Evolutionary conservation across 2,329 filamentous ascomycete species (phyloP).

Genomic region (Coleophoma crateriformis): DNA sequence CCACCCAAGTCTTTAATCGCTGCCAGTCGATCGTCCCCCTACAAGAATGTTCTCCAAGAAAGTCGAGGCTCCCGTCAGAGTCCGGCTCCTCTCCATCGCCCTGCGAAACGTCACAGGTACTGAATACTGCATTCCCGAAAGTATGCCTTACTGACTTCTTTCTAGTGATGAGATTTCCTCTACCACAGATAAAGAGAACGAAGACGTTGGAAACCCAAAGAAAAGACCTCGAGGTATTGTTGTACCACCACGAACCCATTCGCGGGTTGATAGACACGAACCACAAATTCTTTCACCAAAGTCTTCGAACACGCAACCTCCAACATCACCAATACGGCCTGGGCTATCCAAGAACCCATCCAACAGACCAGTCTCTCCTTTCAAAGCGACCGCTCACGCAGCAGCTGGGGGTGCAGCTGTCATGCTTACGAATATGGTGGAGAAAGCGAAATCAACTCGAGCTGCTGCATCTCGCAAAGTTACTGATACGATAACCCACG

Average conservation of each 20-base stretch:
- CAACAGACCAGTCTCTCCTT: slow-evolving; percentile 53
- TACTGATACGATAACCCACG: slow-evolving; percentile 7
- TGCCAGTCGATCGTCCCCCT: slow-evolving; percentile 6
- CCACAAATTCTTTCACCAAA: slow-evolving; percentile 67
- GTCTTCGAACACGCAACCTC: slow-evolving; percentile 46
- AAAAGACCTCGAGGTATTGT: slow-evolving; percentile 43
- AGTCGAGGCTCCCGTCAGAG: slow-evolving; percentile 15
- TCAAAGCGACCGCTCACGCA: slow-evolving; percentile 41
- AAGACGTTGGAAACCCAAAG: slow-evolving; percentile 61
- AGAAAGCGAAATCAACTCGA: slow-evolving; percentile 53
- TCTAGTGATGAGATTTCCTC: slow-evolving; percentile 53
- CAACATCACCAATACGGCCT: slow-evolving; percentile 37
- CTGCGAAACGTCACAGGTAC: slow-evolving; percentile 48
- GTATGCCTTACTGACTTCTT: slow-evolving; percentile 13
- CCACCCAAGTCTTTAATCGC: neutral
- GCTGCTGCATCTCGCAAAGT: slow-evolving; percentile 34
- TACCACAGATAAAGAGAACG: slow-evolving; percentile 73
- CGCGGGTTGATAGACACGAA: slow-evolving; percentile 37
- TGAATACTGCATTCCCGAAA: slow-evolving; percentile 5
- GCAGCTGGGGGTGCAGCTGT: slow-evolving; percentile 31
- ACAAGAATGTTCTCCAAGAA: slow-evolving; percentile 18
- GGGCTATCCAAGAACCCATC: slow-evolving; percentile 50
- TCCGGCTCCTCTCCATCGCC: slow-evolving; percentile 21
- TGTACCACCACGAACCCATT: slow-evolving; percentile 28
- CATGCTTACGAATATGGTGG: slow-evolving; percentile 50